Evolutionary conservation across 2,329 filamentous ascomycete species (phyloP), one percentile per base, ranked within the genome.

Genomic region (Kalmusia sp.): DNA sequence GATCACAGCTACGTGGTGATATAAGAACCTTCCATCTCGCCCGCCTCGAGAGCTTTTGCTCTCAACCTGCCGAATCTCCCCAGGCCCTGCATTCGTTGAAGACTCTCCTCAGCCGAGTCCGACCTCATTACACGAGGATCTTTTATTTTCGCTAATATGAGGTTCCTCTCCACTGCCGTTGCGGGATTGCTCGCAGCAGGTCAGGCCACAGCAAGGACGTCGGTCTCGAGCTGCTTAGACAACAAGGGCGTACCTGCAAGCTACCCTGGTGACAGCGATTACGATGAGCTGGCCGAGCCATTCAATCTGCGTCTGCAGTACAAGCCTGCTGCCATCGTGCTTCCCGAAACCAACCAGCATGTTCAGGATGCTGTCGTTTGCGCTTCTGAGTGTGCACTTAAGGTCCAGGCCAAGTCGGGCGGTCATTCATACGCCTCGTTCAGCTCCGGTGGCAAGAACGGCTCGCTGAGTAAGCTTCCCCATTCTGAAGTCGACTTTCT

Each of bases 401-500:
- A 83, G 58, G 84, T 88, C 0, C 85, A 88, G 64, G 82, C 86
- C 19, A 83, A 80, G 58, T 86, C 84, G 1, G 87, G 86, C 3
- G 87, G 87, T 0, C 87, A 89, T 62, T 88, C 84, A 0, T 89
- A 86, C 57, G 85, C 77, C 1, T 79, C 77, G 0, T 79, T 77
- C 54, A 79, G 79, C 3, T 74, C 80, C 1, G 80, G 80, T 25
- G 80, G 80, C 6, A 75, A 80, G 60, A 72, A 83, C 51, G 80
- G 80, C 3, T 74, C 76, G 35, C 67, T 83, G 58, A 74, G 54
- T 57, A 51, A 17, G 54, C 45, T 34, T 2, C 4, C n/a, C 27
- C 21, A 19, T 17, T 6, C 24, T 17, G 19, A 6, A 11, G 28
- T 5, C 8, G 27, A 35, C 12, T 15, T 22, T 9, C 14, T 12